Conservation (phyloP, 345 rosid genomes). For the Mallotus nudiflorus region DNA sequence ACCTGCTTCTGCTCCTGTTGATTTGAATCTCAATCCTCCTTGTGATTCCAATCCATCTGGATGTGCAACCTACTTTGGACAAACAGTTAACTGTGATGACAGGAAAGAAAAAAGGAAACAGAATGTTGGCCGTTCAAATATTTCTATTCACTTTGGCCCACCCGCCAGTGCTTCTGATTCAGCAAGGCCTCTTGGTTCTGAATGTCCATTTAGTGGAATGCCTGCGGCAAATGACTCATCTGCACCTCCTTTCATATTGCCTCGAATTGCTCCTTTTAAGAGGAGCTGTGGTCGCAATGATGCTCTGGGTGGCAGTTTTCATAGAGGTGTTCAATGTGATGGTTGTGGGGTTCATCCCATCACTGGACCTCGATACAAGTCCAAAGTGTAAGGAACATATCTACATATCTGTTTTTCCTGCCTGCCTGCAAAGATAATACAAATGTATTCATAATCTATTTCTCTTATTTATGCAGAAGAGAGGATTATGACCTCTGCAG, state of each 20-base stretch:
- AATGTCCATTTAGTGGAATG: constrained; percentile 65
- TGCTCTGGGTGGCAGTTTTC: constrained; percentile 51
- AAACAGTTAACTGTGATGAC: constrained; percentile 16
- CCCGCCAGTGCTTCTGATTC: constrained; percentile 15
- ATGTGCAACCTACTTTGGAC: constrained; percentile 1
- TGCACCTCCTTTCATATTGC: neutral
- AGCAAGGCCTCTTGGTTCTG: constrained; percentile 14
- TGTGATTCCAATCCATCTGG: constrained; percentile 23
- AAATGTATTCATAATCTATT: neutral
- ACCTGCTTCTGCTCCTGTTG: constrained; percentile 26
- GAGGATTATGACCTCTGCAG: constrained; percentile 88
- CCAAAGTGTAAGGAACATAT: constrained; percentile 70
- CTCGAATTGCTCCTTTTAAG: constrained; percentile 22
- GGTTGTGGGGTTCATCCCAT: constrained; percentile 92
- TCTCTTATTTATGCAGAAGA: constrained; percentile 45
- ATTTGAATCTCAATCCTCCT: constrained; percentile 41
- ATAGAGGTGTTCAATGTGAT: constrained; percentile 84
- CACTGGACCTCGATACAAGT: constrained; percentile 82
- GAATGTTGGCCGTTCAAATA: constrained; percentile 10
- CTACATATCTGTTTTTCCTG: neutral
- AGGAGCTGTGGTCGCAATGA: constrained; percentile 32
- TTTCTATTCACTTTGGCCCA: constrained; percentile 17
- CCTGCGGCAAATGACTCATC: constrained; percentile 25
- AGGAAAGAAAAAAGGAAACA: constrained; percentile 26
- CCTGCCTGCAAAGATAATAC: neutral